Conservation (phyloP, 805 yeast genomes). For the Saccharomycopsis schoenii region DNA sequence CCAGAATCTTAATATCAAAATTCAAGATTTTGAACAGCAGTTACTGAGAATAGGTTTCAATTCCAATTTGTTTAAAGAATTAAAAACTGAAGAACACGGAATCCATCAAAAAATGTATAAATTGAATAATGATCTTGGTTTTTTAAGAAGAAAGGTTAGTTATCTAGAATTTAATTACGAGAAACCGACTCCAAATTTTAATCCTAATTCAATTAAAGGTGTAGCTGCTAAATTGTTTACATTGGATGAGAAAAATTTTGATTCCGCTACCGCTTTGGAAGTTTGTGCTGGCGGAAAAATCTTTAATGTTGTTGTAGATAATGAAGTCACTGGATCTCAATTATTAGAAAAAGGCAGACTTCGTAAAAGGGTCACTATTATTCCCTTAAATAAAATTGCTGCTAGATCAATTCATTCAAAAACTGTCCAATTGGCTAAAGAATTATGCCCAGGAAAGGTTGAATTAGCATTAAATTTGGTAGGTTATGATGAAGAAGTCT, state of each 20-base stretch:
- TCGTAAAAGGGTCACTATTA: slow-evolving; percentile 75
- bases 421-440: slow-evolving; percentile 55
- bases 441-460: slow-evolving; percentile 73
- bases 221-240: slow-evolving; percentile 79
- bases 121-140: slow-evolving; percentile 39
- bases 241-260: slow-evolving; percentile 43
- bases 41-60: slow-evolving; percentile 50
- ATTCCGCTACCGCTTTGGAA: slow-evolving; percentile 76
- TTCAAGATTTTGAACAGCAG: slow-evolving; percentile 31
- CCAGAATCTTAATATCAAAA: slow-evolving; percentile 30
- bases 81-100: slow-evolving; percentile 37
- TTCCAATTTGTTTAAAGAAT: slow-evolving; percentile 32
- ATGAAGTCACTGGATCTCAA: slow-evolving; percentile 74
- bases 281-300: slow-evolving; percentile 89
- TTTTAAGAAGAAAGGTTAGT: slow-evolving; percentile 52
- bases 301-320: slow-evolving; percentile 85
- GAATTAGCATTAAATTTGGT: slow-evolving; percentile 81
- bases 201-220: slow-evolving; percentile 64
- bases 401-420: slow-evolving; percentile 43
- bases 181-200: slow-evolving; percentile 52
- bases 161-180: slow-evolving; percentile 69
- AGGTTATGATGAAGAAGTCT: slow-evolving; percentile 59
- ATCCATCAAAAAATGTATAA: slow-evolving; percentile 36
- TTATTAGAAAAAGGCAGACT: slow-evolving; percentile 70
- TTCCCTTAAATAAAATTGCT: slow-evolving; percentile 81